Evolutionary conservation across 2,329 filamentous ascomycete species (phyloP).

Genomic region (Lecanicillium sp.): DNA sequence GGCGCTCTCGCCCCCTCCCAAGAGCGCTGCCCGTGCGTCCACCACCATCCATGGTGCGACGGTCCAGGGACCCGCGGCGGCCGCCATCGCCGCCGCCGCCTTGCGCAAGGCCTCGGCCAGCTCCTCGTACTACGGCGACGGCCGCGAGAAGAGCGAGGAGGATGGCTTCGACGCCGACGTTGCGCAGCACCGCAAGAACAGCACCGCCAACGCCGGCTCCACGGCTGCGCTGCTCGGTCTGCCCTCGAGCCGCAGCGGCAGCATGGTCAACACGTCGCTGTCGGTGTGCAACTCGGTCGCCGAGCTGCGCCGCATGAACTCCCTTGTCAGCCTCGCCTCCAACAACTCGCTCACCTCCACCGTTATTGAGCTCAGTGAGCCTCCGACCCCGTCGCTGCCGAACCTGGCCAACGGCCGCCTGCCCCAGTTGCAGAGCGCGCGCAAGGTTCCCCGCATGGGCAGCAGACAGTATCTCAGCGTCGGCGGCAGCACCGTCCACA

Average conservation of each 20-base stretch:
- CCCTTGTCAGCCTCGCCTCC: constrained; percentile 41
- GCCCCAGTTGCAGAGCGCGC: constrained; percentile 26
- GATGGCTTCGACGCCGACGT: background rate
- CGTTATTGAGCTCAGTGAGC: constrained; percentile 18
- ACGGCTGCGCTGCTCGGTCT: no score
- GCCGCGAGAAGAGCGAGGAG: no score
- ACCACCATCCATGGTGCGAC: constrained; percentile 16
- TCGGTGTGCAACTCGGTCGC: constrained; percentile 39
- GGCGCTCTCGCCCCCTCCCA: constrained; percentile 23
- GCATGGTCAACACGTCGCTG: no score
- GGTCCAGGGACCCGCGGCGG: constrained; percentile 1
- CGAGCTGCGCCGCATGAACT: constrained; percentile 54
- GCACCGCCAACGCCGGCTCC: no score
- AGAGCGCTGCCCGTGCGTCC: constrained; percentile 15
- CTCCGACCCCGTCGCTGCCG: constrained; percentile 31
- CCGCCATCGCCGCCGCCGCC: constrained; percentile 2
- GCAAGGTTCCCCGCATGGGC: constrained; percentile 30
- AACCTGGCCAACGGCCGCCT: constrained; percentile 33
- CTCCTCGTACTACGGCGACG: constrained; percentile 23
- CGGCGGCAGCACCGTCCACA: background rate
- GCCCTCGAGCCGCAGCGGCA: no score
- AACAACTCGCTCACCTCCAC: constrained; percentile 29
- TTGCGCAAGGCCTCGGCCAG: constrained; percentile 7
- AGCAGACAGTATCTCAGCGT: constrained; percentile 43
- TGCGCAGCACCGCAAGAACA: background rate